Conservation (phyloP, 345 rosid genomes). For the Sapria himalayana region DNA sequence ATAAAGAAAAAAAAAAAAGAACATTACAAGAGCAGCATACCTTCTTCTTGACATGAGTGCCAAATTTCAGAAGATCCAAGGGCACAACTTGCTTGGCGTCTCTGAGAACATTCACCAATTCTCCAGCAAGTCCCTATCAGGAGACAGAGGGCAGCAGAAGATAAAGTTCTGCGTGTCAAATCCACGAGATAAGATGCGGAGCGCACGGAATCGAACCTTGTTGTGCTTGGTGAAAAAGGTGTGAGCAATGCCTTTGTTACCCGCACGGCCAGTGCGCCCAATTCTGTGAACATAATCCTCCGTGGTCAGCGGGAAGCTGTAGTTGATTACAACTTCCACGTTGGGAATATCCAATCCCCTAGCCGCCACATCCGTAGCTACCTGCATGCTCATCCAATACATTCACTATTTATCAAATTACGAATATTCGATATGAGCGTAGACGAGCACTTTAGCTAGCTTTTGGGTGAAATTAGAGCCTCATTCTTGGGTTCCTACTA, state of each 20-base stretch:
- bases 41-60: constrained; percentile 94
- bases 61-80: constrained; percentile 57
- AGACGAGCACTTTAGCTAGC: too few relatives aligned
- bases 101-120: constrained; percentile 74
- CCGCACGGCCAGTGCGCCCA: constrained; percentile 94
- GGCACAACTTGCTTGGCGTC: constrained; percentile 92
- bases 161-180: too few relatives aligned
- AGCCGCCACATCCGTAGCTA: constrained; percentile 96
- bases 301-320: constrained; percentile 75
- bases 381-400: too few relatives aligned
- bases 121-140: constrained; percentile 92
- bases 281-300: constrained; percentile 94
- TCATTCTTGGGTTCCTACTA: too few relatives aligned
- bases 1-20: not conserved
- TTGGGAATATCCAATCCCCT: constrained; percentile 89
- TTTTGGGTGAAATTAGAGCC: too few relatives aligned
- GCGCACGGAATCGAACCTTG: too few relatives aligned
- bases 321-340: constrained; percentile 93
- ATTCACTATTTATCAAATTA: too few relatives aligned
- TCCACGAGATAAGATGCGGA: too few relatives aligned
- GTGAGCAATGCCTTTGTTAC: constrained; percentile 91
- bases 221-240: constrained; percentile 77
- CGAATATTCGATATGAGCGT: too few relatives aligned
- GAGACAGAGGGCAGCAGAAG: too few relatives aligned
- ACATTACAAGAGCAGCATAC: constrained; percentile 13